A percentile compares a stretch with the other conserved stretches of the same genome.
phyloP scores from a whole-genome alignment of 2,329 filamentous ascomycete species.

The Monosporascus ibericus region DNA sequence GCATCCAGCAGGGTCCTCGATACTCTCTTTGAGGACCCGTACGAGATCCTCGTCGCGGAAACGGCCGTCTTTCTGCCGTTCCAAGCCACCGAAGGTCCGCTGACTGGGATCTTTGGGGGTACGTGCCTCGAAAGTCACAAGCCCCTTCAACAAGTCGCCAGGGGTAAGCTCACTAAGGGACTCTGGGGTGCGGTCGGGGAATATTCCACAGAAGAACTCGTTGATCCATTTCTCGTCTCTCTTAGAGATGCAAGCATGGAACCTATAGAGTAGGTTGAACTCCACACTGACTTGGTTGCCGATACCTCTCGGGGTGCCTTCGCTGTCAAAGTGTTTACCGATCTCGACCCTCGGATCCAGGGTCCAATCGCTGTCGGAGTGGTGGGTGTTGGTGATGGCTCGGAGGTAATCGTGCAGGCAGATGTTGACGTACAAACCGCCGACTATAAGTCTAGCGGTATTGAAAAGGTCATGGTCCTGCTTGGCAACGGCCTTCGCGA shows the following conservation, averaged over 20 bases:
- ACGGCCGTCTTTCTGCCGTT: constrained; percentile 41
- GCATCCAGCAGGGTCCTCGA: constrained; percentile 53
- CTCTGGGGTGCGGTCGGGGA: constrained; percentile 22
- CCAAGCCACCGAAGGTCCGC: constrained; percentile 42
- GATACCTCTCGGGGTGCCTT: constrained; percentile 47
- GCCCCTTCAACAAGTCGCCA: constrained; percentile 14
- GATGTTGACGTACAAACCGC: constrained; percentile 52
- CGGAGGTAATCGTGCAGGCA: constrained; percentile 54
- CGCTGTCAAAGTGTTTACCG: constrained; percentile 36
- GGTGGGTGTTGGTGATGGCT: constrained; percentile 55
- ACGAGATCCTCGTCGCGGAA: constrained; percentile 55
- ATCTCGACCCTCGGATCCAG: constrained; percentile 58
- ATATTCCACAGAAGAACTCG: constrained; percentile 42
- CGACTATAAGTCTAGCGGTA: constrained; percentile 46
- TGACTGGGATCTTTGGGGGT: constrained; percentile 37
- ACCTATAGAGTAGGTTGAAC: constrained; percentile 63
- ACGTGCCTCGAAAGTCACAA: constrained; percentile 29
- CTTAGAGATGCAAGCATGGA: constrained; percentile 55
- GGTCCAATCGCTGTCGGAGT: constrained; percentile 53
- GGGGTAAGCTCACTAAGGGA: constrained; percentile 17
- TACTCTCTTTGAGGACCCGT: constrained; percentile 47
- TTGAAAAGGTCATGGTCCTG: constrained; percentile 51
- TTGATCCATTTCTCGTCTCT: constrained; percentile 59
- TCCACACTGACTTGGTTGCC: constrained; percentile 64
- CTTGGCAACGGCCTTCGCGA: constrained; percentile 30